Base-by-base conservation (phyloP, 1,139 yeast species). In the Candida glucosophila region DNA sequence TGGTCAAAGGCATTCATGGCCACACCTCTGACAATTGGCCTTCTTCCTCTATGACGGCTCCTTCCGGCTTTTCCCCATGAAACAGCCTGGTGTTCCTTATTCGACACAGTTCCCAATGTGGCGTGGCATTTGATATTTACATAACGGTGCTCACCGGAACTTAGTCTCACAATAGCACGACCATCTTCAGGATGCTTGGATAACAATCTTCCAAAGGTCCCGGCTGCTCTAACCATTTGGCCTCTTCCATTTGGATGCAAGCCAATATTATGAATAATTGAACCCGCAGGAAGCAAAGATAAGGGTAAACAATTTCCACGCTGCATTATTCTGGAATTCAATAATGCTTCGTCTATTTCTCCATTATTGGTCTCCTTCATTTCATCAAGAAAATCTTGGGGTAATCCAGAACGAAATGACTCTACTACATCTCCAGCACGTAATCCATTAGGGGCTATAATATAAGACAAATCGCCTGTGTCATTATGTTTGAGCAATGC, bases 1-100 rank as follows among this genome's bases (percentile, higher is more conserved):
- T 90, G 99, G 58, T 90, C 97, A 49, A 77, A 75, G 34, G 93
- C 92, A 59, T 90, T 90, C 95, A 85, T 85, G 28, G 98, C 98
- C 42, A 86, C 85, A 73, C 99, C 99, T 67, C 99, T 81, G 20
- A 86, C 95, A 29, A 80, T 73, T 18, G 99, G 98, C 55, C 98
- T 77, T 45, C 79, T 77, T 39, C 98, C 98, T 50, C 82, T 64
- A 67, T 86, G 80, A 54, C 99, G 79, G 28, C 79, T 67, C 56
- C 97, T 76, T 44, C 99, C 99, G 10, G 99, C 99, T 56, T 92
- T 90, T 70, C 99, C 98, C 60, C 86, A 71, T 29, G 83, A 73
- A 34, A 76, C 71, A 40, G 85, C 85, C 58, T 82, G 93, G 56
- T 88, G 96, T 41, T 88, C 96, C 31, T 85, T 74, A 52, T 92